Percentiles rank a stretch among this genome's conserved stretches.
Conservation (phyloP, 352 stramenopile genomes). For the Salisapilia sapeloensis region DNA sequence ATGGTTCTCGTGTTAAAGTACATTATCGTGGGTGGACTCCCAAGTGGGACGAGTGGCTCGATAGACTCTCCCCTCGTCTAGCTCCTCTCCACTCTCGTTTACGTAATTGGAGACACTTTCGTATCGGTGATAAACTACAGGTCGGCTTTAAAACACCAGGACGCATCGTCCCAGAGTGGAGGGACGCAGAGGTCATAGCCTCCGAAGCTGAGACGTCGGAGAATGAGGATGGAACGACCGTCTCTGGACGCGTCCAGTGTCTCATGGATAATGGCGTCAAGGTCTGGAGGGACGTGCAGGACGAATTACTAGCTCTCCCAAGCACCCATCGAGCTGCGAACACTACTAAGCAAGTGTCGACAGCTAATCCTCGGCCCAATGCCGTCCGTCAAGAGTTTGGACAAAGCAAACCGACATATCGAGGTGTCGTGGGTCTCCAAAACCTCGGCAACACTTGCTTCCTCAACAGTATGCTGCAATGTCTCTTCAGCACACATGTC, state of each 20-base stretch:
- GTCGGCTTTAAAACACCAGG: constrained; percentile 14
- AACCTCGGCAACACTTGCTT: constrained; percentile 78
- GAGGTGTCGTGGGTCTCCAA: constrained; percentile 54
- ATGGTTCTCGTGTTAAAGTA: constrained; percentile 52
- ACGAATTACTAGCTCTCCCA: constrained; percentile 38
- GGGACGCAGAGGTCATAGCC: constrained; percentile 20
- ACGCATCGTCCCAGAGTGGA: constrained; percentile 45
- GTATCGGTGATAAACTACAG: constrained; percentile 27
- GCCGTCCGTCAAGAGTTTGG: constrained; percentile 23
- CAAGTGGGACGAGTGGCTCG: constrained; percentile 95
- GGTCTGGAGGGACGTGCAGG: constrained; percentile 34
- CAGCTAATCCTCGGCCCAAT: constrained; percentile 6
- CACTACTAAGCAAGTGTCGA: constrained; percentile 5
- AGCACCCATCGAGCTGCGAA: constrained; percentile 43
- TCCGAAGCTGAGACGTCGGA: too few species aligned
- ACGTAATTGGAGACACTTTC: constrained; percentile 50
- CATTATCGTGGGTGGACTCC: constrained; percentile 95
- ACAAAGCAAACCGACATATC: constrained; percentile 25
- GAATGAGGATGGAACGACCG: too few species aligned
- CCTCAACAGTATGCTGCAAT: constrained; percentile 81
- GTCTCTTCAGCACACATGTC: constrained; percentile 85
- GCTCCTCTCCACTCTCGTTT: constrained; percentile 81
- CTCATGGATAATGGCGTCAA: constrained; percentile 21
- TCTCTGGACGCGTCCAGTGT: too few species aligned
- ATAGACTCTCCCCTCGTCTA: constrained; percentile 74